Evolutionary conservation across 495 filamentous ascomycete genomes (phyloP).

Genomic region (Neurospora africana): DNA sequence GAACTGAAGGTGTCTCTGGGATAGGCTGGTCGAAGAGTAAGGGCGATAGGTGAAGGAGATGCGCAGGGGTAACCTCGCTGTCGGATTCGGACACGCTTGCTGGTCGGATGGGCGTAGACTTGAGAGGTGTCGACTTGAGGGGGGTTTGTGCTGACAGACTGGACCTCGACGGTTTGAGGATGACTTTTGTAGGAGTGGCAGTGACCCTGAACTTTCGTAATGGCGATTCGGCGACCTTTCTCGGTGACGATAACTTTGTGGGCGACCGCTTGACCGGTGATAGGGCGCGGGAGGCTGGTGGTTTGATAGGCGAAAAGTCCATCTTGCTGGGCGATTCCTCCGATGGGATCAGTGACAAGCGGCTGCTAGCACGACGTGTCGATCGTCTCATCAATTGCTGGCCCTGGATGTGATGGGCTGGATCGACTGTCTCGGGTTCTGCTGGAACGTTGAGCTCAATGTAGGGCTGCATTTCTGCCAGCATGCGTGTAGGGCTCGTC

Average conservation of each 20-base stretch:
- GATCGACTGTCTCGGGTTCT: conserved; percentile 8
- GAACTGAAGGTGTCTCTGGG: conserved; percentile 5
- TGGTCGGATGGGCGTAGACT: not conserved
- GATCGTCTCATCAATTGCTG: conserved; percentile 14
- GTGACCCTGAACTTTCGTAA: conserved; percentile 14
- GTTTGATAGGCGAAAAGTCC: conserved; percentile 11
- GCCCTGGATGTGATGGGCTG: conserved; percentile 8
- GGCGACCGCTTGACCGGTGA: conserved; percentile 16
- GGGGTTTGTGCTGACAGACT: conserved; percentile 11
- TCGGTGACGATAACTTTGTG: conserved; percentile 5
- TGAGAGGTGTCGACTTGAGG: conserved; percentile 9
- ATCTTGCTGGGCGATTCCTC: conserved; percentile 17
- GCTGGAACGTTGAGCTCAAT: conserved; percentile 12
- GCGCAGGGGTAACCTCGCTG: not conserved
- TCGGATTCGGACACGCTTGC: not conserved
- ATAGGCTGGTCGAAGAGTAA: conserved; percentile 23
- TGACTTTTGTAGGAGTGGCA: conserved; percentile 18
- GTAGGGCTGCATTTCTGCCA: conserved; percentile 14
- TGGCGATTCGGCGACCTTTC: conserved; percentile 20
- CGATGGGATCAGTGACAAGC: conserved; percentile 17
- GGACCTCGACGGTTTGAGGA: conserved; percentile 16
- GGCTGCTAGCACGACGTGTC: conserved; percentile 18
- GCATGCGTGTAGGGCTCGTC: conserved; percentile 5
- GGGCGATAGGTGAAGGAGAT: conserved; percentile 7
- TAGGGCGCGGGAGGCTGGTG: not conserved